A percentile compares a stretch with the other conserved stretches of the same genome.
These are phyloP conservation scores for Vachellia collinsii DNA, from an alignment of 306 rosid species.

Conservation along the genomic window DNA sequence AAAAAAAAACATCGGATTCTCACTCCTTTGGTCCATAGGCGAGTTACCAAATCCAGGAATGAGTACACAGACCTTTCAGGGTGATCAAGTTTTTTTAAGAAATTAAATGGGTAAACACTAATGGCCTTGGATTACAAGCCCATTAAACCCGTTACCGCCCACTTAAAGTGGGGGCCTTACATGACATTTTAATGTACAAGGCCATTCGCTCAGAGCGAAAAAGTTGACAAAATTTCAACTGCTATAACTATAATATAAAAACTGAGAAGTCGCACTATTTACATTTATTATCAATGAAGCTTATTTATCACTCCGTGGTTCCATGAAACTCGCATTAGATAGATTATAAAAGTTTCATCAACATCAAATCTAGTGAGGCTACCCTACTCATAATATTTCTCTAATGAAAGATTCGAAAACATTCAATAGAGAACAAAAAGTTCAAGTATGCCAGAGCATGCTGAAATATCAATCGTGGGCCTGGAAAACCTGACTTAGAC, in stretches of 20 bases:
- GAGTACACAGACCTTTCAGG: background rate
- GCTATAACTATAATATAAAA: slow-evolving; percentile 5
- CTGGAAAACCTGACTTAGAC: slow-evolving; percentile 44
- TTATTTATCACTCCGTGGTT: background rate
- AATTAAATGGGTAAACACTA: too few relatives aligned
- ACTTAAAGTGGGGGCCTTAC: too few relatives aligned
- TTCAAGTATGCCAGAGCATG: slow-evolving; percentile 32
- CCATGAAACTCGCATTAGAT: background rate
- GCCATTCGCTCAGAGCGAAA: background rate
- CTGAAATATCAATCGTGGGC: slow-evolving; percentile 32
- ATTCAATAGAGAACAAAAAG: slow-evolving; percentile 36
- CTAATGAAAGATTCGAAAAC: slow-evolving; percentile 10
- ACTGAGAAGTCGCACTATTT: background rate
- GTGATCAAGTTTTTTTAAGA: background rate
- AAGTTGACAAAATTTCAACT: background rate
- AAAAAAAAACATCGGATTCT: background rate
- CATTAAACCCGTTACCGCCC: too few relatives aligned
- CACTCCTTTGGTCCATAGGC: background rate
- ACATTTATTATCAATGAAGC: background rate
- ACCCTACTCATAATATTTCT: slow-evolving; percentile 5
- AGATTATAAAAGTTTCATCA: slow-evolving; percentile 16
- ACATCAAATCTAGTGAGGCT: background rate
- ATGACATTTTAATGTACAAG: too few relatives aligned
- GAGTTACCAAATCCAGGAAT: background rate
- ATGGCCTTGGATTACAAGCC: too few relatives aligned